Evolutionary conservation across 2,329 filamentous ascomycete genomes (phyloP).

Genomic region (Cordyceps fumosorosea): DNA sequence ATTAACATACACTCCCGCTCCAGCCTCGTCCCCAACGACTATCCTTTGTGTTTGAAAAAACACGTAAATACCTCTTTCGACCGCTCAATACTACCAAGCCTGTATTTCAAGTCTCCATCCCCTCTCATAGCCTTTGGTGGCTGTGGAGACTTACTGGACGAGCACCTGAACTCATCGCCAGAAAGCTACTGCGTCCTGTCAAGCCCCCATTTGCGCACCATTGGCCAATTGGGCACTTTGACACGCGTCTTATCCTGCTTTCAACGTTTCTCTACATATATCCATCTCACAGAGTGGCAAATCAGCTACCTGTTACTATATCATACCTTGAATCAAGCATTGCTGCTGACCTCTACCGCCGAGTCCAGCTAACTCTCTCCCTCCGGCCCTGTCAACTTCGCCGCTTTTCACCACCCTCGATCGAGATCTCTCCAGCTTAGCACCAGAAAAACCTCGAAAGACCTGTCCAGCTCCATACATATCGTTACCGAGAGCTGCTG

Average conservation of each 20-base stretch:
- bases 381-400: background rate
- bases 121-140: background rate
- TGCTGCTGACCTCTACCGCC: background rate
- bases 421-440: background rate
- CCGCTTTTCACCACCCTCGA: background rate
- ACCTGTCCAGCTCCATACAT: too few relatives aligned
- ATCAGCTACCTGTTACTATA: background rate
- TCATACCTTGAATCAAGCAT: too few relatives aligned
- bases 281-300: background rate
- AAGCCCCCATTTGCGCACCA: background rate
- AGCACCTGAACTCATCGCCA: background rate
- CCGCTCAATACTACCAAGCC: too few relatives aligned
- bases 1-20: background rate
- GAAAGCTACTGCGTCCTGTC: background rate
- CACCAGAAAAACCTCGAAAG: background rate
- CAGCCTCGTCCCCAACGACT: background rate
- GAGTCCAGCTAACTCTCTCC: background rate
- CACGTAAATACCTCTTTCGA: background rate
- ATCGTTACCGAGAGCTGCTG: background rate
- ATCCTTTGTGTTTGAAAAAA: background rate
- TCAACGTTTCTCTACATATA: background rate
- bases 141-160: background rate
- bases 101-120: background rate
- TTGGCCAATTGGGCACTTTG: background rate
- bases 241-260: background rate